Base-by-base conservation (phyloP, 176 grass and related monocot species). In the Cymbopogon citratus region DNA sequence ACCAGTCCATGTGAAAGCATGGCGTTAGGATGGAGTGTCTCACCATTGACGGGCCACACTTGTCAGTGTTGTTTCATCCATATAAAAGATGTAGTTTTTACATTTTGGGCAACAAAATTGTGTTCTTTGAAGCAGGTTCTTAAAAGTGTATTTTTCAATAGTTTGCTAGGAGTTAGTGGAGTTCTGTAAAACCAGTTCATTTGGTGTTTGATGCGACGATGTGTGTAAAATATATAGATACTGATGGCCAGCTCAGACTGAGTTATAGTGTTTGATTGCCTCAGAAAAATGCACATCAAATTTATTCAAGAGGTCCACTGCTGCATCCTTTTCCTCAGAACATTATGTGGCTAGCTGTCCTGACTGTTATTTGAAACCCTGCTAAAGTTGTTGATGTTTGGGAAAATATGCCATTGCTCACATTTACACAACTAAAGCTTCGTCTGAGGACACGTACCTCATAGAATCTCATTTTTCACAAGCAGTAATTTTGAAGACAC, bases 211-310 rank as follows among this genome's bases (percentile, higher is more conserved):
- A 36, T 69, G 34, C 4, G 35, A 11, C 24, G 35, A 74, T 26
- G 38, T 27, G 26, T 66, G 29, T 63, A 59, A 8, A 59, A 57
- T 57, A 49, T 51, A 51, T 51, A 51, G 49, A n/a, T n/a, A 56
- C 23, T 61, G 9, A 12, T 24, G 28, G 46, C 68, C 79, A 78
- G 79, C 51, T 67, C 3, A 80, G 77, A 80, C 73, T 33, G 13
- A 24, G 35, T 73, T 73, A 54, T 40, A 73, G 2, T 67, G 44
- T 74, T 41, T 61, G 33, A 54, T 69, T 33, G 35, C 52, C n/a
- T 60, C 26, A 70, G 19, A 19, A 62, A 38, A 83, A 36, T 54
- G 21, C 29, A 7, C 59, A 66, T 16, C 31, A 56, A 1, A 36
- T 71, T 48, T 41, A 16, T 68, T 67, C 43, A 76, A n/a, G 39